Evolutionary conservation across 371 early-diverging fungal genomes (phyloP), one percentile per base, ranked within the genome.

Genomic region (Chytridium lagenaria): DNA sequence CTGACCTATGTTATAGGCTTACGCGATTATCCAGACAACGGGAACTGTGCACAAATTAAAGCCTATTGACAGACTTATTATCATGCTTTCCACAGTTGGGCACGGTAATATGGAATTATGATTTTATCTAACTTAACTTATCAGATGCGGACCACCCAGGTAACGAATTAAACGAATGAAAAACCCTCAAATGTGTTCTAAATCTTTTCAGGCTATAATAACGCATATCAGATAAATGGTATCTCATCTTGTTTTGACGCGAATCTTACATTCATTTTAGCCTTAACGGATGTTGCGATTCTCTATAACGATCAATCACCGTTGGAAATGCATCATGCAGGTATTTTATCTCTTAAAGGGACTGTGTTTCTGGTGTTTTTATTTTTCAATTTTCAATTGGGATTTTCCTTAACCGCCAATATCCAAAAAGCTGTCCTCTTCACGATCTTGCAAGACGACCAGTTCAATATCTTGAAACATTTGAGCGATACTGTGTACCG

Each of bases 241-340:
- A 16, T 55, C 7, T 10, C 26, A 15, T 10, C 10, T 10, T 55
- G 10, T 55, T 55, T 15, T 16, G 5, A 26, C 7, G 10, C 57
- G 7, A 44, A 44, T 44, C 44, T 36, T 1, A 38, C 16, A n/a
- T 44, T 26, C 40, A n/a, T n/a, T n/a, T 40, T 55, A 70, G 81
- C 83, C 2, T 68, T 71, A 50, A 83, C 85, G 15, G 83, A 81
- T 38, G 67, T 80, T 26, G 85, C 87, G 15, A 76, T 80, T 15
- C 67, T 83, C 10, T 86, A 86, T 77, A 86, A 83, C 73, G 86
- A 86, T 70, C 68, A 57, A 7, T 72, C 84, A 15, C 81, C 82
- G 5, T 74, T 86, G 10, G 86, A 86, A 70, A 85, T 84, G 59
- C 86, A 86, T 65, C 86, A 86, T 66, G 64, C 72, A 5, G 74